Evolutionary conservation across 805 yeast genomes (phyloP).

Genomic region (Saccharomycopsis capsularis): DNA sequence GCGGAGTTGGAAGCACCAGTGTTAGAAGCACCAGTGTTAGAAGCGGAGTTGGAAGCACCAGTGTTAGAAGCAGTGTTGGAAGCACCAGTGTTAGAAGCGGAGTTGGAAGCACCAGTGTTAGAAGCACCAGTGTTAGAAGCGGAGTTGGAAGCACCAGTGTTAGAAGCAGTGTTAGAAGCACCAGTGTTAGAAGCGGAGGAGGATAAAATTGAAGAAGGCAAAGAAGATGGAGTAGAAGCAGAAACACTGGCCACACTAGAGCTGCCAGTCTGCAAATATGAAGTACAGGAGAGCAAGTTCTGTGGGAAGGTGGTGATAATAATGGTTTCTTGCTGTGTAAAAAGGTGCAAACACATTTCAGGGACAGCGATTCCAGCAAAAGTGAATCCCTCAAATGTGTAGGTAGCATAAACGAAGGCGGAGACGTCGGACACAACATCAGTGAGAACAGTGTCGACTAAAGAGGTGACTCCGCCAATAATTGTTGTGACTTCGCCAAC

Average conservation of each 20-base stretch:
- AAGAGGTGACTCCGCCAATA: conserved; percentile 4
- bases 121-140: neutral
- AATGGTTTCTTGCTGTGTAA: conserved; percentile 11
- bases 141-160: neutral
- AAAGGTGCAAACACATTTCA: conserved; percentile 7
- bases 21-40: neutral
- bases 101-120: conserved; percentile 1
- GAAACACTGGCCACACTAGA: neutral
- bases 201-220: neutral
- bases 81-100: conserved; percentile 5
- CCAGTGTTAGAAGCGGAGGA: neutral
- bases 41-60: conserved; percentile 1
- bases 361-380: conserved; percentile 10
- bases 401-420: conserved; percentile 8
- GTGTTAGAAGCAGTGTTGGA: conserved; percentile 3
- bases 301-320: conserved; percentile 8
- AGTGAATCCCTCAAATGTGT: conserved; percentile 8
- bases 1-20: conserved; percentile 2
- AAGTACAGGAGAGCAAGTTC: conserved; percentile 8
- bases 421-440: conserved; percentile 6
- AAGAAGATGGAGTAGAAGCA: conserved; percentile 1
- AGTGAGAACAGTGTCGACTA: neutral
- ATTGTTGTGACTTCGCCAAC: conserved; percentile 2
- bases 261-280: neutral
- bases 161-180: neutral